Evolutionary conservation across 805 yeast genomes (phyloP).

Genomic region (Ogataea angusta): DNA sequence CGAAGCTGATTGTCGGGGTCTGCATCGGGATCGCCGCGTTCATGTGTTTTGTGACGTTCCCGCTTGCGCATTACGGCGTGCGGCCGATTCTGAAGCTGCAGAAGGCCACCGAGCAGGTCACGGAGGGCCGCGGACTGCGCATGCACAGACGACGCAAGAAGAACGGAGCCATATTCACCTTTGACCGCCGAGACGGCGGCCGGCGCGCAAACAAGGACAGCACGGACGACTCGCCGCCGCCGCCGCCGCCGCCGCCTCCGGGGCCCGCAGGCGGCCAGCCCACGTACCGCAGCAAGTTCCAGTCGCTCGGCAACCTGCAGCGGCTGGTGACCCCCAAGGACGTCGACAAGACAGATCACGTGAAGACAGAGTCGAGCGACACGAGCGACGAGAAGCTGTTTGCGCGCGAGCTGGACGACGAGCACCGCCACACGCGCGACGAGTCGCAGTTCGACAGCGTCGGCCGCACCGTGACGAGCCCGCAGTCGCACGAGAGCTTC

Average conservation of each 20-base stretch:
- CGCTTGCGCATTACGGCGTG: slow-evolving; percentile 80
- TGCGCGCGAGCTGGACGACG: neutral
- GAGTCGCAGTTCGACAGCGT: neutral
- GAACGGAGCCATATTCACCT: slow-evolving; percentile 20
- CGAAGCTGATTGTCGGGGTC: slow-evolving; percentile 71
- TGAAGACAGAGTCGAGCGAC: slow-evolving; percentile 3
- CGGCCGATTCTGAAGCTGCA: slow-evolving; percentile 77
- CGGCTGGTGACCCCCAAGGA: neutral
- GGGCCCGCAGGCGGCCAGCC: neutral
- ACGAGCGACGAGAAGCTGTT: slow-evolving; percentile 3
- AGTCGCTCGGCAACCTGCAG: neutral
- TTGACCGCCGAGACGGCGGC: slow-evolving; percentile 6
- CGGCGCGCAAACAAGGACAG: neutral
- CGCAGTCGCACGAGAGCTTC: slow-evolving; percentile 12
- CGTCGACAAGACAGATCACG: neutral
- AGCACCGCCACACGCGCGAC: neutral
- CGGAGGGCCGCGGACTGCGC: slow-evolving; percentile 38
- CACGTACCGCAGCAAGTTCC: neutral
- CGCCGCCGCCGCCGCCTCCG: too few relatives aligned
- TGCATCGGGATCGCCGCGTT: slow-evolving; percentile 75
- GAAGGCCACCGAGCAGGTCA: slow-evolving; percentile 75
- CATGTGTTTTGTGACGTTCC: slow-evolving; percentile 73
- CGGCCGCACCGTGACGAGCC: slow-evolving; percentile 3
- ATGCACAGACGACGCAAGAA: slow-evolving; percentile 13
- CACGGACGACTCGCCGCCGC: too few relatives aligned